Conservation (phyloP, 2,329 filamentous ascomycete genomes). For the Aspergillus thermomutatus region DNA sequence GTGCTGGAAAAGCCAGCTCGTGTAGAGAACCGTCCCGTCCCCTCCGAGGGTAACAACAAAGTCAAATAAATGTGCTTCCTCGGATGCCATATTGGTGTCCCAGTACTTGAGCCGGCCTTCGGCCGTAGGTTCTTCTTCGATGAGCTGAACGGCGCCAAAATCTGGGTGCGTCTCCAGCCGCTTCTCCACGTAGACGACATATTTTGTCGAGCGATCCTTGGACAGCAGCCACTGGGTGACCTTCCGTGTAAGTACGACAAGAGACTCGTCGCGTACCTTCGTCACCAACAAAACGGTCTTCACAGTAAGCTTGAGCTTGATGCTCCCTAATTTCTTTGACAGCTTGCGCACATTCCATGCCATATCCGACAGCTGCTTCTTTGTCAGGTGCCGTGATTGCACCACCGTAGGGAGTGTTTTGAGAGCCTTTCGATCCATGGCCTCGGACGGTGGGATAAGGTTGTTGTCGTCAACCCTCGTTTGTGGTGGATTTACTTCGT, state of each 20-base stretch:
- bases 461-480: neutral
- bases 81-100: conserved; percentile 73
- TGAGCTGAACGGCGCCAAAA: conserved; percentile 69
- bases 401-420: conserved; percentile 38
- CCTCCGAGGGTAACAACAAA: conserved; percentile 90
- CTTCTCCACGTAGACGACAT: conserved; percentile 78
- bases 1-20: conserved; percentile 94
- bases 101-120: conserved; percentile 71
- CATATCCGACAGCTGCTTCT: conserved; percentile 95
- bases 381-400: conserved; percentile 77
- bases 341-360: conserved; percentile 91
- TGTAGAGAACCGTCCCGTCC: conserved; percentile 94
- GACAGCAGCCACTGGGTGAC: conserved; percentile 77
- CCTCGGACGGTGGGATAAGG: neutral
- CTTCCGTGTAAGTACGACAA: conserved; percentile 74
- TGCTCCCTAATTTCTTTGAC: conserved; percentile 77
- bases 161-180: conserved; percentile 66
- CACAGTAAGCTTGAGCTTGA: conserved; percentile 78
- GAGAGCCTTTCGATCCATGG: conserved; percentile 15
- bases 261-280: conserved; percentile 80
- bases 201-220: conserved; percentile 62
- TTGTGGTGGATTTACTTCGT: neutral
- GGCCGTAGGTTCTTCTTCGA: conserved; percentile 58
- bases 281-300: conserved; percentile 82
- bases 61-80: conserved; percentile 83